Base-by-base conservation (phyloP, 305 asterid genomes). In the Andrographis paniculata region DNA sequence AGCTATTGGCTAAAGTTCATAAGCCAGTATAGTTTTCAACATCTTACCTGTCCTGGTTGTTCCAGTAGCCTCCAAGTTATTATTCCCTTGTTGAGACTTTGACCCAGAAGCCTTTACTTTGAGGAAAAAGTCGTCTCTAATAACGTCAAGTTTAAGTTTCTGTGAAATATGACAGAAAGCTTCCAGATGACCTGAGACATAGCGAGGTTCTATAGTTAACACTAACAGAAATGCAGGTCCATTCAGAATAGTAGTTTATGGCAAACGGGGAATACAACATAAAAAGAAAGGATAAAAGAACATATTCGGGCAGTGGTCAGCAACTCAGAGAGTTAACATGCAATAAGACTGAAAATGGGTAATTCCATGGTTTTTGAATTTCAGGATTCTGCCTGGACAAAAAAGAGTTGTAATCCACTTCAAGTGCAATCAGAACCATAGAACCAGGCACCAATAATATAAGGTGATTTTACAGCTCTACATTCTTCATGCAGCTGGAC, bases 91-190 rank as follows among this genome's bases (percentile, higher is more conserved):
- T 41, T 55, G 72, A 56, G 81, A 67, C 59, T 74, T 74, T 31
- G 65, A 35, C 21, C 69, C 45, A 56, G 76, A 53, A 30, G 70
- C 48, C 60, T 60, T 70, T 64, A 70, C 64, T 64, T 78, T 76
- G 47, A 73, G 36, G 60, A 79, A 68, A 62, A 69, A 67, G 53
- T 78, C 94, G 66, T 82, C 96, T 50, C 69, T 84, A 60, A 59
- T 42, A 42, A 72, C 48, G 54, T 78, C 75, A 40, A 89, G 82
- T 70, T 89, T 89, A 51, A 86, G 92, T 79, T 91, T 91, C 61
- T 83, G 80, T 30, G 84, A 76, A 58, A 86, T 63, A 39, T 70
- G 87, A 15, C 71, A 74, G 61, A 73, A 86, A 43, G 66, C 60
- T 59, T 83, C 94, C 73, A 87, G 65, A 65, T 86, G 75, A 63